A percentile compares a stretch with the other conserved stretches of the same genome.
These are phyloP conservation scores for Plasmodium gallinaceum DNA, from an alignment of 169 alveolate species.

Conservation along the genomic window DNA sequence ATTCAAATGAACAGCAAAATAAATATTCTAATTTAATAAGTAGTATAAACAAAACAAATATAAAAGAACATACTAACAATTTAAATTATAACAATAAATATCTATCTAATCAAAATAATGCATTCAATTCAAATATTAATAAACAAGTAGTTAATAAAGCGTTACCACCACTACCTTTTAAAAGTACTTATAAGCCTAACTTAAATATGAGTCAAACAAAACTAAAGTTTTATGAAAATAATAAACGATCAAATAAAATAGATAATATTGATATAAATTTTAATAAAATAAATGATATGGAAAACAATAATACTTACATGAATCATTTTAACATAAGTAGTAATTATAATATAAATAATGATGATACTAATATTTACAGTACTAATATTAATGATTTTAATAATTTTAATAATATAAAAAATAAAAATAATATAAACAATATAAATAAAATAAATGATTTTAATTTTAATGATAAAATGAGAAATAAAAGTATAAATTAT, in stretches of 20 bases:
- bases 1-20: not conserved
- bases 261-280: not conserved
- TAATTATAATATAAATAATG: not conserved
- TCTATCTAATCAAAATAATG: not conserved
- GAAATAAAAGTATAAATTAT: conserved; percentile 8
- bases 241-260: not conserved
- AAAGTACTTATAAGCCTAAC: not conserved
- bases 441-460: not conserved
- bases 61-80: not conserved
- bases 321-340: not conserved
- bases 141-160: conserved; percentile 5
- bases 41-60: not conserved
- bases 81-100: not conserved
- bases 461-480: not conserved
- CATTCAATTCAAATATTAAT: not conserved
- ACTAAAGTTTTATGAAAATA: conserved; percentile 28
- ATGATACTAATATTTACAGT: not conserved
- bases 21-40: conserved; percentile 1
- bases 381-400: not conserved
- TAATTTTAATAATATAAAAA: not conserved
- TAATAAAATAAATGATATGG: no score
- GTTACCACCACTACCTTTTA: conserved; percentile 28
- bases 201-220: not conserved
- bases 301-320: not conserved
- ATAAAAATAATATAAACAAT: not conserved